Evolutionary conservation across 2,329 filamentous ascomycete species (phyloP).

Genomic region (Tolypocladium inflatum): DNA sequence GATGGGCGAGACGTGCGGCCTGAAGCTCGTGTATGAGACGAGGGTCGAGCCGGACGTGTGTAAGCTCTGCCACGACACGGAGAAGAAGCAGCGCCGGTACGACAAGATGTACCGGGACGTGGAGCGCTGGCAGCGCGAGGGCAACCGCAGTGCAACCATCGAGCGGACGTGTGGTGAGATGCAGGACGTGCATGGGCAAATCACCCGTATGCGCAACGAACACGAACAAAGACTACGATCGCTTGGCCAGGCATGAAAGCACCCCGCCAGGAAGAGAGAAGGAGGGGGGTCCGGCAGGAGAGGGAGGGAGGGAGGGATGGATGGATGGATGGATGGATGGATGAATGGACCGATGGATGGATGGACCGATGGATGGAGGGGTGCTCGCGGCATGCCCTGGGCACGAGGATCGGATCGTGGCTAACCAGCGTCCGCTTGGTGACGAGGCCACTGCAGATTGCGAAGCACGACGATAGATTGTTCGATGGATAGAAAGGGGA

Average conservation of each 20-base stretch:
- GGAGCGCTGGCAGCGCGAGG: slow-evolving; percentile 67
- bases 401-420: background rate
- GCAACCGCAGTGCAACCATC: slow-evolving; percentile 64
- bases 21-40: slow-evolving; percentile 78
- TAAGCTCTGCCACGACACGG: slow-evolving; percentile 80
- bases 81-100: slow-evolving; percentile 70
- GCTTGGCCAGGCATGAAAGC: slow-evolving; percentile 20
- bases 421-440: slow-evolving; percentile 9
- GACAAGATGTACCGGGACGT: slow-evolving; percentile 68
- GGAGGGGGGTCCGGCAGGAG: background rate
- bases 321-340: background rate
- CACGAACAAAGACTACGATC: slow-evolving; percentile 24
- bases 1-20: slow-evolving; percentile 90
- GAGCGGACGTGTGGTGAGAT: slow-evolving; percentile 63
- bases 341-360: background rate
- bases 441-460: slow-evolving; percentile 2
- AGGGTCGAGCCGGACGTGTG: slow-evolving; percentile 56
- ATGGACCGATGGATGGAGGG: background rate
- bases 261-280: background rate
- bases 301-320: slow-evolving; percentile 4
- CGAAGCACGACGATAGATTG: background rate
- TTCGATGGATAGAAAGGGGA: background rate
- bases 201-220: slow-evolving; percentile 35
- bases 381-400: background rate
- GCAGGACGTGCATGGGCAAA: slow-evolving; percentile 51